phyloP scores from a whole-genome alignment of 192 early-diverging fungal genomes.

The Coemansia sp. region DNA sequence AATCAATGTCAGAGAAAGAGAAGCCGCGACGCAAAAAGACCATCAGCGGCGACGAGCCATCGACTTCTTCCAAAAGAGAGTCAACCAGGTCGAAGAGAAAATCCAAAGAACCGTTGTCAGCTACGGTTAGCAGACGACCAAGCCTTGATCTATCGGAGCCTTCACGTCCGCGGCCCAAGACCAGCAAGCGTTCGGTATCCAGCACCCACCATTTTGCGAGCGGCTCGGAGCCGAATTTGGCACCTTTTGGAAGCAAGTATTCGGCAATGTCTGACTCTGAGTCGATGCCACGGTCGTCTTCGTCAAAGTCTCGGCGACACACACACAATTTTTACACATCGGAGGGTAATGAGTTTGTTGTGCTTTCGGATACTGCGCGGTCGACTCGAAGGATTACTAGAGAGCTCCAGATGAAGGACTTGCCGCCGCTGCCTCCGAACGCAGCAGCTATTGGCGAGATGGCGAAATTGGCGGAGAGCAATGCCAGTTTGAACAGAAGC shows the following conservation, averaged over 20 bases:
- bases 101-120: neutral
- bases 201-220: neutral
- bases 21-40: constrained; percentile 27
- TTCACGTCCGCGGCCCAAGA: neutral
- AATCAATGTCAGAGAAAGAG: constrained; percentile 7
- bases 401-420: constrained; percentile 51
- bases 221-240: neutral
- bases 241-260: neutral
- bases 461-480: constrained; percentile 3
- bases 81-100: constrained; percentile 1
- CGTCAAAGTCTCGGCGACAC: constrained; percentile 36
- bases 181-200: constrained; percentile 1
- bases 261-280: constrained; percentile 5
- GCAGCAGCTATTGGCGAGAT: constrained; percentile 31
- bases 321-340: constrained; percentile 50
- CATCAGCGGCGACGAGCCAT: neutral
- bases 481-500: constrained; percentile 8
- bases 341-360: constrained; percentile 14
- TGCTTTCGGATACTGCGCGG: constrained; percentile 25
- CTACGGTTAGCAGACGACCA: neutral
- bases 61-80: neutral
- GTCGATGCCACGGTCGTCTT: constrained; percentile 4
- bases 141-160: neutral
- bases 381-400: constrained; percentile 26
- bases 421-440: constrained; percentile 50